Evolutionary conservation across 2,329 filamentous ascomycete species (phyloP), one percentile per base, ranked within the genome.

Genomic region (Neoscytalidium dimidiatum): DNA sequence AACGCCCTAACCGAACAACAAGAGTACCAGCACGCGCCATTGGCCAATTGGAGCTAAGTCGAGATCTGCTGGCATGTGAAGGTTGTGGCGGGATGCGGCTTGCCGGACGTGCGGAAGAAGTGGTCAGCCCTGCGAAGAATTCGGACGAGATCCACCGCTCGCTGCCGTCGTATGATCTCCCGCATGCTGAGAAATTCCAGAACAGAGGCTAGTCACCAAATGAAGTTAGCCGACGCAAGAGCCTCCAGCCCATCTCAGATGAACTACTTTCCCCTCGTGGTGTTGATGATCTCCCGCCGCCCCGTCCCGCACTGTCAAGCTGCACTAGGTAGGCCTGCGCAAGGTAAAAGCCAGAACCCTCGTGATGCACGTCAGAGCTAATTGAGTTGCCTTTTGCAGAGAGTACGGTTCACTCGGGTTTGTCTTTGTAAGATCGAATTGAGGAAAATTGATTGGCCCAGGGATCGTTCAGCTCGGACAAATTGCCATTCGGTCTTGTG

Each of bases 221-320:
- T 46, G 41, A 23, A 46, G 56, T 60, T 60, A 60, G 56, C 38
- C 26, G 31, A 41, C 41, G 56, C 56, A 60, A 8, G 56, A 60
- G 56, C 56, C 56, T 60, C 28, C 56, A 46, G 41, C 13, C 33
- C 31, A 60, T 31, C 56, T 44, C 56, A 44, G 53, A 58, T 58
- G 29, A 58, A 43, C 53, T 43, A 31, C 38, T 44, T 57, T n/a
- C 29, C 35, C 35, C 7, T 29, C 28, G 41, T 60, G 56, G 56
- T 60, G 56, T 60, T 60, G 56, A 33, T 60, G 56, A 60, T 60
- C 56, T 60, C 56, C 56, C 56, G 56, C 28, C 38, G 56, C 28
- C 38, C 56, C 38, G 56, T 31, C 28, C 56, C 41, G 56, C 53
- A 29, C 52, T 57, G 17, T 56, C 51, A 28, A 19, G 29, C 8